phyloP scores from a whole-genome alignment of 129 eudicot species.

The Apium graveolens region DNA sequence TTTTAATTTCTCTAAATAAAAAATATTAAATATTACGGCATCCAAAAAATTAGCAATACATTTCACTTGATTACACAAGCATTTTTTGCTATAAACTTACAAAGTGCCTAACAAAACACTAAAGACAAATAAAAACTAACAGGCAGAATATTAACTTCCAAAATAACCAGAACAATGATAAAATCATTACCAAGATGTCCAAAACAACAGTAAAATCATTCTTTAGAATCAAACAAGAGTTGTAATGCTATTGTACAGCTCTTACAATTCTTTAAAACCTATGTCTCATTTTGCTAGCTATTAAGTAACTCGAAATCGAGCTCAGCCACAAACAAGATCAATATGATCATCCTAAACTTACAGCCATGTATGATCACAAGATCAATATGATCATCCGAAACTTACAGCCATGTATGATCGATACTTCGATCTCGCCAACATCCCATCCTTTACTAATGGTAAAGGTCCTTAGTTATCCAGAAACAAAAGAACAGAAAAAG shows the following conservation, averaged over 20 bases:
- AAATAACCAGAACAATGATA: background rate
- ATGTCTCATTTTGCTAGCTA: too few relatives aligned
- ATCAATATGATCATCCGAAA: background rate
- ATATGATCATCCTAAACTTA: too few relatives aligned
- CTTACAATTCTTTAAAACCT: too few relatives aligned
- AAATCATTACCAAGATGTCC: too few relatives aligned
- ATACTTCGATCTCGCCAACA: background rate
- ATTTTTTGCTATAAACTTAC: too few relatives aligned
- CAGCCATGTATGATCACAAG: background rate
- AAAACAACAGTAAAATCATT: background rate
- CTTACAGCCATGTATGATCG: background rate
- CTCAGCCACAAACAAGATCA: background rate
- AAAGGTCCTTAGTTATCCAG: background rate
- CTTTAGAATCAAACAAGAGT: background rate
- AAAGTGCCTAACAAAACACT: background rate
- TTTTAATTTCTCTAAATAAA: too few relatives aligned
- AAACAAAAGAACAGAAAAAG: too few relatives aligned
- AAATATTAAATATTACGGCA: too few relatives aligned
- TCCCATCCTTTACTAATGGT: background rate
- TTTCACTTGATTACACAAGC: too few relatives aligned
- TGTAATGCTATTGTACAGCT: background rate
- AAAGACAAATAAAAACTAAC: background rate
- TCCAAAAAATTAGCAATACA: too few relatives aligned
- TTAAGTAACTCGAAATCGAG: background rate
- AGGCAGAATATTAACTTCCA: background rate